A percentile compares a stretch with the other conserved stretches of the same genome.
Conservation (phyloP, 139 green algal species). For the Limnomonas spitsbergensis region DNA sequence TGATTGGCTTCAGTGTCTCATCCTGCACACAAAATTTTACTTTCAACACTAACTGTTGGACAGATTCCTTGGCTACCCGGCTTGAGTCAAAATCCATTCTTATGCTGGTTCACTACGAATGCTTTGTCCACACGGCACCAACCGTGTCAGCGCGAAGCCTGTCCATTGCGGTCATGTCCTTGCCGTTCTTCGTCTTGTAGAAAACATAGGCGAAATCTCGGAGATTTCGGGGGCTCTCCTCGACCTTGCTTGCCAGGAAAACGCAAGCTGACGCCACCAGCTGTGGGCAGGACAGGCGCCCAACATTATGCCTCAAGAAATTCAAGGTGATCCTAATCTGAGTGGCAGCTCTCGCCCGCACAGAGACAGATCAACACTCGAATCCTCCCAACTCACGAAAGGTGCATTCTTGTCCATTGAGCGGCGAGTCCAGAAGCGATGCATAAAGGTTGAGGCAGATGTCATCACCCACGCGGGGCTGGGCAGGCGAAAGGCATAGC, state of each 20-base stretch:
- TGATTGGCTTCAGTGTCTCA: slow-evolving; percentile 10
- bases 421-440: slow-evolving; percentile 11
- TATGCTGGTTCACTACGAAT: too few species aligned
- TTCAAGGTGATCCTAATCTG: not conserved
- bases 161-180: not conserved
- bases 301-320: not conserved
- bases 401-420: slow-evolving; percentile 63
- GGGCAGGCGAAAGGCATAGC: too few species aligned
- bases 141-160: not conserved
- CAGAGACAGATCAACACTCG: not conserved
- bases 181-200: slow-evolving; percentile 11
- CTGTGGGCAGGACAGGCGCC: not conserved
- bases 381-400: slow-evolving; percentile 49
- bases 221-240: slow-evolving; percentile 6
- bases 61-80: not conserved
- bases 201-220: slow-evolving; percentile 7
- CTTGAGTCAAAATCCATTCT: not conserved
- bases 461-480: not conserved
- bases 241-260: slow-evolving; percentile 16
- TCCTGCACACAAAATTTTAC: not conserved
- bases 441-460: not conserved
- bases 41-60: not conserved
- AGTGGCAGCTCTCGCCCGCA: too few species aligned
- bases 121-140: slow-evolving; percentile 46
- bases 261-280: not conserved